Conservation (phyloP, 495 filamentous ascomycete genomes). For the Hypoxylon intermedium region DNA sequence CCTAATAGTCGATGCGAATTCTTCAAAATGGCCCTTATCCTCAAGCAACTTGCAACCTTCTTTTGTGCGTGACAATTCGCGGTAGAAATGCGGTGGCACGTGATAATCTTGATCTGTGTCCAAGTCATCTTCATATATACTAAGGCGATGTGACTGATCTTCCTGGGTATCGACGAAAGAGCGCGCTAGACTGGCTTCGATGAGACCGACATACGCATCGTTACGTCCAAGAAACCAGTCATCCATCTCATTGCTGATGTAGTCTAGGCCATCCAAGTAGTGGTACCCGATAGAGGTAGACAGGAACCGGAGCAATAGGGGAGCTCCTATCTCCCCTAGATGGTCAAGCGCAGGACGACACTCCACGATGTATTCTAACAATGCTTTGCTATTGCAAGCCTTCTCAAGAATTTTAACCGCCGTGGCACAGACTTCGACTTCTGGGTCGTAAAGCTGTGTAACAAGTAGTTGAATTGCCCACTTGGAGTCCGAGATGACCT, state of each 20-base stretch:
- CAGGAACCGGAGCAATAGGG: constrained; percentile 87
- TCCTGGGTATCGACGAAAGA: constrained; percentile 76
- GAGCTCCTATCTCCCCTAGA: constrained; percentile 94
- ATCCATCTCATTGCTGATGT: constrained; percentile 99
- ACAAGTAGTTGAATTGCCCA: constrained; percentile 96
- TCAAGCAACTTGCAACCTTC: constrained; percentile 90
- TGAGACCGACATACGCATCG: constrained; percentile 90
- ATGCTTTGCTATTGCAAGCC: constrained; percentile 87
- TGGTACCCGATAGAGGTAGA: constrained; percentile 97
- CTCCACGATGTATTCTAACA: constrained; percentile 93
- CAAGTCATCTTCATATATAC: constrained; percentile 60
- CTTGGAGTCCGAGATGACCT: constrained; percentile 65
- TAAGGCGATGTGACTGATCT: constrained; percentile 57
- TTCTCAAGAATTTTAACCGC: constrained; percentile 97
- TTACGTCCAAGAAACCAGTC: constrained; percentile 98
- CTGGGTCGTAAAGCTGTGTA: constrained; percentile 96
- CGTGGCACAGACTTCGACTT: constrained; percentile 92
- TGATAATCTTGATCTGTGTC: constrained; percentile 61
- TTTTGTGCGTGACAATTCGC: constrained; percentile 88
- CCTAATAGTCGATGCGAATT: constrained; percentile 86
- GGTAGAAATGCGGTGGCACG: constrained; percentile 95
- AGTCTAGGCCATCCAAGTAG: constrained; percentile 95
- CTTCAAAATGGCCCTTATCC: constrained; percentile 93
- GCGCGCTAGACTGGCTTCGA: constrained; percentile 92
- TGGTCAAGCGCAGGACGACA: constrained; percentile 96